phyloP scores from a whole-genome alignment of 1,284 basidiomycete genomes.

The Amylostereum chailletii region DNA sequence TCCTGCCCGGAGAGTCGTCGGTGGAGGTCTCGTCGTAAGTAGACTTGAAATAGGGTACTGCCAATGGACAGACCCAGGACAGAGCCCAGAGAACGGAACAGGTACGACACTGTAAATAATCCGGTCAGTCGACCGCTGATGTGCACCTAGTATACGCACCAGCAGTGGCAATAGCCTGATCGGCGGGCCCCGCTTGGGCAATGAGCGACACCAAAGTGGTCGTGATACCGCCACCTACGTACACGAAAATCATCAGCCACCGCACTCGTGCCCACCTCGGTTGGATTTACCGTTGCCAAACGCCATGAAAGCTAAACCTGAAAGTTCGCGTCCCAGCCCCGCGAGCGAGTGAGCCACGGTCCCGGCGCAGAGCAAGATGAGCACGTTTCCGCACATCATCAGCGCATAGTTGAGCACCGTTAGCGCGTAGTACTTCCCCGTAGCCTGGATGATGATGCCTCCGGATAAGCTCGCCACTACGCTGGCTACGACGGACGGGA shows the following conservation, averaged over 20 bases:
- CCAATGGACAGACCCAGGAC: slow-evolving; percentile 44
- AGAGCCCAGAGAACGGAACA: slow-evolving; percentile 46
- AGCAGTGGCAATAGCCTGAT: slow-evolving; percentile 58
- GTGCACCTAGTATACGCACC: slow-evolving; percentile 23
- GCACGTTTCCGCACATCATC: slow-evolving; percentile 30
- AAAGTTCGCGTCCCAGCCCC: slow-evolving; percentile 12
- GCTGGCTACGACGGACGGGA: slow-evolving; percentile 36
- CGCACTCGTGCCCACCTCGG: too few relatives aligned
- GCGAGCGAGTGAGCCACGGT: slow-evolving; percentile 24
- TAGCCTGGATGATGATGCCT: slow-evolving; percentile 47
- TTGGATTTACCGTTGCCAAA: slow-evolving; percentile 35
- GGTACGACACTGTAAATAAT: slow-evolving; percentile 40
- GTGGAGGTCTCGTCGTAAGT: slow-evolving; percentile 32
- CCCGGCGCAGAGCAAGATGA: slow-evolving; percentile 32
- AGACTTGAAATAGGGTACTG: slow-evolving; percentile 39
- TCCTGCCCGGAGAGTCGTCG: slow-evolving; percentile 27
- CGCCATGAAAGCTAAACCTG: slow-evolving; percentile 33
- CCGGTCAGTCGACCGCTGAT: background rate
- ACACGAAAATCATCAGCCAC: too few relatives aligned
- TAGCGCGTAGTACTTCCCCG: slow-evolving; percentile 46
- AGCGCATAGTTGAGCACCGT: slow-evolving; percentile 34
- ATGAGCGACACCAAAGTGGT: slow-evolving; percentile 52
- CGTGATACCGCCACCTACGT: slow-evolving; percentile 39
- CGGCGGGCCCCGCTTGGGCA: slow-evolving; percentile 48
- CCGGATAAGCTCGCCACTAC: slow-evolving; percentile 41